Evolutionary conservation across 2,329 filamentous ascomycete genomes (phyloP), one percentile per base, ranked within the genome.

Genomic region (Colletotrichum eremochloae): DNA sequence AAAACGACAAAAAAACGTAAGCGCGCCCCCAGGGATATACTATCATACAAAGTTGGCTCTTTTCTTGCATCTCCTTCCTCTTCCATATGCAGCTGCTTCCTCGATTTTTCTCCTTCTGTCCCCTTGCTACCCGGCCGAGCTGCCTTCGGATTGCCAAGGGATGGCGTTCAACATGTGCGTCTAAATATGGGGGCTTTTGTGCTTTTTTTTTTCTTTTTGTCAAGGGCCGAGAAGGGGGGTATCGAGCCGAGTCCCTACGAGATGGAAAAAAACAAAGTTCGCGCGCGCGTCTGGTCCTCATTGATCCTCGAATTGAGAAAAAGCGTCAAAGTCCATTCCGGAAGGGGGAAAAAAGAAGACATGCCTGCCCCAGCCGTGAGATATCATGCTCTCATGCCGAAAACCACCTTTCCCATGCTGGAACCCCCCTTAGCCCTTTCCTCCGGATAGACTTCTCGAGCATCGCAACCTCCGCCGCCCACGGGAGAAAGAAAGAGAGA

Each of bases 401-500:
- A 69, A 61, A 64, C 15, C 31, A 40, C 38, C 52, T 46, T 36
- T 63, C 65, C 36, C 52, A 46, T 46, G 55, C 69, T 60, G 44
- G 36, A 33, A 52, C 18, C 5, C 57, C 57, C 64, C 65, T 8
- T 42, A 48, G 46, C 61, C 38, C 42, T 44, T 52, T 53, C 46
- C 50, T 48, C 33, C 24, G 55, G 42, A 57, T 33, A 57, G 42
- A 71, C 48, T 36, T 38, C 69, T 58, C 53, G 36, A 63, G 12
- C 50, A 38, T n/a, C 38, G 38, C 46, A 60, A 24, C 52, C 58
- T 31, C 48, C 42, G 24, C 55, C 57, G 31, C 50, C 36, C n/a
- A 31, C 33, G 63, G 53, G 57, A n/a, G 62, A 78, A 72, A 73
- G 72, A 71, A 76, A 68, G 74, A 72, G 33, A 36, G 5, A 36